Evolutionary conservation across 2,329 filamentous ascomycete species (phyloP).

Genomic region (Trichoderma harzianum): DNA sequence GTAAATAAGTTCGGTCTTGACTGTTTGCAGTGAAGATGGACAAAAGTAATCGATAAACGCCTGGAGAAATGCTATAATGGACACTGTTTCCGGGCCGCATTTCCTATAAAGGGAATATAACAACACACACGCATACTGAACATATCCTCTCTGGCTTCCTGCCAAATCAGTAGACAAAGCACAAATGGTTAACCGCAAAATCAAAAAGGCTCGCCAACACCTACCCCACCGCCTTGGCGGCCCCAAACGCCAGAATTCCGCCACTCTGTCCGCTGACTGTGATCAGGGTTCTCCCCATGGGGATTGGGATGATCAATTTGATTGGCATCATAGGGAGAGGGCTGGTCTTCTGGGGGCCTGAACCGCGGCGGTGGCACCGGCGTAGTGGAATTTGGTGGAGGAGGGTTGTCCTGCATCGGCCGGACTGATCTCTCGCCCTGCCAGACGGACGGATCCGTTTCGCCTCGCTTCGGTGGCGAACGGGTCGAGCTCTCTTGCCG

Average conservation of each 20-base stretch:
- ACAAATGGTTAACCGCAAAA: conserved; percentile 7
- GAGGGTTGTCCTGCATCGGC: conserved; percentile 61
- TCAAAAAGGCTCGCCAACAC: conserved; percentile 46
- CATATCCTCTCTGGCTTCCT: not conserved
- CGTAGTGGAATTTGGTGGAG: conserved; percentile 37
- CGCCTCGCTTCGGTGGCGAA: conserved; percentile 62
- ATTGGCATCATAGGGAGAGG: conserved; percentile 41
- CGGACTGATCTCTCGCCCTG: conserved; percentile 81
- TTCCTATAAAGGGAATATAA: conserved; percentile 24
- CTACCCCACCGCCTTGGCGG: conserved; percentile 48
- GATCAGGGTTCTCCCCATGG: conserved; percentile 39
- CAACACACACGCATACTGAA: conserved; percentile 5
- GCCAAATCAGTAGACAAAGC: conserved; percentile 18
- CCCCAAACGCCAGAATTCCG: conserved; percentile 53
- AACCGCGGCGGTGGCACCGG: conserved; percentile 53
- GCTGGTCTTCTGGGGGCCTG: conserved; percentile 45
- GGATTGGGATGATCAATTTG: conserved; percentile 46
- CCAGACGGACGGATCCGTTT: conserved; percentile 82
- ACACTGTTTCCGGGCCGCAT: conserved; percentile 34
- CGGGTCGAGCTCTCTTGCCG: conserved; percentile 56
- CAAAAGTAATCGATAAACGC: conserved; percentile 28
- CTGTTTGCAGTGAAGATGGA: conserved; percentile 17
- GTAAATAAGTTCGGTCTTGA: conserved; percentile 20
- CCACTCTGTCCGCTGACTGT: conserved; percentile 51
- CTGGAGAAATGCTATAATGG: conserved; percentile 36